Percentiles rank a stretch among this genome's conserved stretches.
Evolutionary conservation across 345 rosid species (phyloP).

Genomic region (Carallia brachiata): DNA sequence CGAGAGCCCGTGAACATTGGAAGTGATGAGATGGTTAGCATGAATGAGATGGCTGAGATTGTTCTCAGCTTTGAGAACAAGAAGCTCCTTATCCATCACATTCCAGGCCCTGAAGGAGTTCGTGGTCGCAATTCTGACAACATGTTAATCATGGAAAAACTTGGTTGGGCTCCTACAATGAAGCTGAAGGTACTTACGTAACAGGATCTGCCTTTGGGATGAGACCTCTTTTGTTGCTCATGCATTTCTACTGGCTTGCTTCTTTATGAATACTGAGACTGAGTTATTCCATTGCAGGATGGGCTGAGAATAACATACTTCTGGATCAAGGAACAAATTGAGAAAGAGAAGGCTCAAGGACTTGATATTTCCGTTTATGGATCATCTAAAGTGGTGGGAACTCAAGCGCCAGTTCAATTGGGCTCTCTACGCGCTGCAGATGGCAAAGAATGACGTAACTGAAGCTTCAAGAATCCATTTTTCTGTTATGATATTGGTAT

Average conservation of each 20-base stretch:
- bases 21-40: conserved; percentile 99
- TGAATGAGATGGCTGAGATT: conserved; percentile 99
- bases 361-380: conserved; percentile 74
- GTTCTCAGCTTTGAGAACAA: conserved; percentile 85
- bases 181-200: conserved; percentile 63
- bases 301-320: conserved; percentile 90
- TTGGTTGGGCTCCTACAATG: conserved; percentile 99
- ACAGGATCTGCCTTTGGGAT: background rate
- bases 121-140: conserved; percentile 99
- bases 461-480: background rate
- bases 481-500: conserved; percentile 12
- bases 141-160: conserved; percentile 92
- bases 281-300: conserved; percentile 46
- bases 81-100: conserved; percentile 89
- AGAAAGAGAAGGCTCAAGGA: conserved; percentile 86
- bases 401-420: conserved; percentile 96
- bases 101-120: conserved; percentile 99
- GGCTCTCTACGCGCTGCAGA: conserved; percentile 93
- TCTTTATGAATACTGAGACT: background rate
- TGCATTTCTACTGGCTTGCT: background rate
- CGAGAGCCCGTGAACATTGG: conserved; percentile 98
- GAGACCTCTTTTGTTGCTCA: background rate
- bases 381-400: conserved; percentile 94
- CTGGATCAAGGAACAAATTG: conserved; percentile 95
- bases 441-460: conserved; percentile 70